Conservation (phyloP, 2,329 filamentous ascomycete species). For the Arthrobotrys pseudoclavata region DNA sequence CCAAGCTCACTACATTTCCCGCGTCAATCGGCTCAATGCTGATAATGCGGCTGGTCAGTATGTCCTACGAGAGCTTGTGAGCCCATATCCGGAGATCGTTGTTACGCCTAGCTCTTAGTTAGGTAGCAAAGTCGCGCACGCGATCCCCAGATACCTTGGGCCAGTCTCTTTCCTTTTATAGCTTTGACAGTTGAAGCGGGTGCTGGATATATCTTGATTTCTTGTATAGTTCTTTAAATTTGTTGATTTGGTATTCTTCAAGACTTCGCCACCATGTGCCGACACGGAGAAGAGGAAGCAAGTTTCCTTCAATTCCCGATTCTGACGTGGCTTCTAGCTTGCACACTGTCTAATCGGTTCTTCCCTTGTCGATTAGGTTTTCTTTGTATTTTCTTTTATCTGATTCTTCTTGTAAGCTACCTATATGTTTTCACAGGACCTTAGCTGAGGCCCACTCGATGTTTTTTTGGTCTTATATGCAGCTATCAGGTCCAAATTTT, state of each 20-base stretch:
- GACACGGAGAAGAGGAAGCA: too few relatives aligned
- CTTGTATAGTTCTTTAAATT: too few relatives aligned
- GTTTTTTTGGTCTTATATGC: background rate
- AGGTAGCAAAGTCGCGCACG: background rate
- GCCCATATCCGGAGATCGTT: background rate
- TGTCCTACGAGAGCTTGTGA: constrained; percentile 25
- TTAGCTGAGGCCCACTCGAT: background rate
- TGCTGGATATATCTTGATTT: too few relatives aligned
- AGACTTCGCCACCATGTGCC: too few relatives aligned
- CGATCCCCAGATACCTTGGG: background rate
- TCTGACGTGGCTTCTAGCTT: too few relatives aligned
- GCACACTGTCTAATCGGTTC: too few relatives aligned
- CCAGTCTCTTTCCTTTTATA: background rate
- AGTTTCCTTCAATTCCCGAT: background rate
- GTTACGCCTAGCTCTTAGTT: background rate
- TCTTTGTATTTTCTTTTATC: background rate
- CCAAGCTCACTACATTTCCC: background rate
- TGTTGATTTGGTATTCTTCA: too few relatives aligned
- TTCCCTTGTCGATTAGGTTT: too few relatives aligned
- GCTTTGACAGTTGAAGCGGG: too few relatives aligned
- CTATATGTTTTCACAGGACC: too few relatives aligned
- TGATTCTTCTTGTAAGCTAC: background rate
- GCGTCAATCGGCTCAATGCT: background rate
- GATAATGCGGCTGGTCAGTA: constrained; percentile 17
- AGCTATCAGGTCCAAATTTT: background rate